Evolutionary conservation across 2,329 filamentous ascomycete species (phyloP), one percentile per base, ranked within the genome.

Genomic region (Diaporthe citrichinensis): DNA sequence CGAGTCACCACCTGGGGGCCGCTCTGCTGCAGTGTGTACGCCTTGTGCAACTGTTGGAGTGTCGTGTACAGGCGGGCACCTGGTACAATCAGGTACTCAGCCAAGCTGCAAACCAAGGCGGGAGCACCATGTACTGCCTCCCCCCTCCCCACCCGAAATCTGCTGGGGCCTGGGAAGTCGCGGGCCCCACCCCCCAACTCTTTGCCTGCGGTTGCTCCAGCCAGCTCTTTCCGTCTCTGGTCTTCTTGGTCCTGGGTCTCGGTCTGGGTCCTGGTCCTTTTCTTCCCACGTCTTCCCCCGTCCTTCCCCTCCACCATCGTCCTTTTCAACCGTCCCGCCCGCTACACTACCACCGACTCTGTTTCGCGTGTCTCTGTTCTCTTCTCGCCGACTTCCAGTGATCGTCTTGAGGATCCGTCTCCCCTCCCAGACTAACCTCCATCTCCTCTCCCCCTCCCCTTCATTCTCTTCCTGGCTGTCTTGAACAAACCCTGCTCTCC

Each of bases 221-320:
- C 39, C 58, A 62, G 71, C 71, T 65, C 46, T 59, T 72, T 73
- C 58, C 36, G 46, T 72, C 55, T 39, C 44, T 41, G 55, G 69
- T 49, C 55, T 72, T 41, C 34, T 39, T 59, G 46, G 46, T 62
- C 41, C 28, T 65, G 51, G 44, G 17, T 34, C 71, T 46, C 17
- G 71, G 58, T 73, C 58, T 57, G 34, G 73, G 68, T 68, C 75
- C 73, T 65, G 58, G 72, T 44, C 74, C 72, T 74, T 74, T 76
- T 76, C 74, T 72, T 74, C 71, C 61, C 53, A 55, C 72, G 28
- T 74, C 61, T 41, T 58, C 71, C 74, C 76, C 46, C 61, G 53
- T 55, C 51, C 49, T 73, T 76, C 68, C 74, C 74, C 76, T 73
- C 74, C 71, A 71, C 28, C 46, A 41, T 55, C 69, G 34, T 25